These are phyloP conservation scores for Xerophyta viscosa DNA, from an alignment of 106 monocot species.

Conservation along the genomic window DNA sequence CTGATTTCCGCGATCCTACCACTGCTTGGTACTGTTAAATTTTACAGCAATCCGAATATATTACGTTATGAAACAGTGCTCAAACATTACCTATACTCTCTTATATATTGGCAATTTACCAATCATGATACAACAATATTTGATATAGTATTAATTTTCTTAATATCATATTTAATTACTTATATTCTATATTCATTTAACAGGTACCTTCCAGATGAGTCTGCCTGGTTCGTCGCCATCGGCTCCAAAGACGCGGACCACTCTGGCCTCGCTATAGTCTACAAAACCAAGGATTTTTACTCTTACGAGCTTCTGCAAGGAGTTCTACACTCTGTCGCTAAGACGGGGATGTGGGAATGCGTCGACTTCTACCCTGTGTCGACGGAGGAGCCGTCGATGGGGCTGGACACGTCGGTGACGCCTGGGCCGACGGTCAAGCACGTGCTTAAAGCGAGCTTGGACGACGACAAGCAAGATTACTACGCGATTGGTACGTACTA, in stretches of 20 bases:
- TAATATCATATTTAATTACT: too few relatives aligned
- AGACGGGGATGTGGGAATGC: conserved; percentile 95
- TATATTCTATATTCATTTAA: too few relatives aligned
- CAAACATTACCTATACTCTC: too few relatives aligned
- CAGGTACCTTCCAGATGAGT: conserved; percentile 23
- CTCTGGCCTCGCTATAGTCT: conserved; percentile 50
- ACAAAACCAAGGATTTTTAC: conserved; percentile 67
- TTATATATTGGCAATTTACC: too few relatives aligned
- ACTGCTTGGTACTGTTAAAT: too few relatives aligned
- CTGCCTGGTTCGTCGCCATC: conserved; percentile 49
- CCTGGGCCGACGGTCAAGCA: conserved; percentile 42
- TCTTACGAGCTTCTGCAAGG: conserved; percentile 35
- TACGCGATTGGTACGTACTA: conserved; percentile 73
- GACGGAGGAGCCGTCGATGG: conserved; percentile 5
- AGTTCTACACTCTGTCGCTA: conserved; percentile 39
- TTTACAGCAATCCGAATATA: too few relatives aligned
- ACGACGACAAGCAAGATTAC: conserved; percentile 75
- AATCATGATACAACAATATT: too few relatives aligned
- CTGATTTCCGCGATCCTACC: conserved; percentile 66
- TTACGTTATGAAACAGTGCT: too few relatives aligned
- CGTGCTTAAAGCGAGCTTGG: conserved; percentile 75
- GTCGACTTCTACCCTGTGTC: conserved; percentile 79
- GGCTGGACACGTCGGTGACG: conserved; percentile 55
- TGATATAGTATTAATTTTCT: too few relatives aligned
- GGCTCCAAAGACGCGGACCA: conserved; percentile 51